Evolutionary conservation across 2,329 filamentous ascomycete genomes (phyloP).

Genomic region (Fusarium sp.): DNA sequence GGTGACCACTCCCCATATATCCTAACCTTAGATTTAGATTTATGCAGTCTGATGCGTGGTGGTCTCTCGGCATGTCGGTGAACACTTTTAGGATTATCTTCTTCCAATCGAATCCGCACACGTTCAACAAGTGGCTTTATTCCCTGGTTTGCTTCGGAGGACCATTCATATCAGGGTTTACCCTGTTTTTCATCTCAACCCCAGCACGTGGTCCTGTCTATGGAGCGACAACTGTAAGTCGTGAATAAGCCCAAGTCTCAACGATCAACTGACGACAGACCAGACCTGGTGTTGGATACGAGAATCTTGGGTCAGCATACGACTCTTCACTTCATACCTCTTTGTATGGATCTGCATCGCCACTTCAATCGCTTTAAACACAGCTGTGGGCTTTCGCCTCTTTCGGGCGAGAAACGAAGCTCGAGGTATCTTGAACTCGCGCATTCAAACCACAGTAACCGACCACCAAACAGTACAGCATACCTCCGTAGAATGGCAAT

Average conservation of each 20-base stretch:
- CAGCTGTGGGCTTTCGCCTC: not conserved
- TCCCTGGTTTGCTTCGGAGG: not conserved
- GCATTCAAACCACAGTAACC: not conserved
- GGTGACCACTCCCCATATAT: rapidly evolving
- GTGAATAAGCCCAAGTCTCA: rapidly evolving
- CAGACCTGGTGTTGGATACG: not conserved
- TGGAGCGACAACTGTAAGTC: not conserved
- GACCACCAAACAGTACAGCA: not conserved
- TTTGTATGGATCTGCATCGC: not conserved
- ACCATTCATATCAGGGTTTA: not conserved
- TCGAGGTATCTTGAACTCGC: not conserved
- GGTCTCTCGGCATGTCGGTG: not conserved
- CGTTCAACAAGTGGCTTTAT: not conserved
- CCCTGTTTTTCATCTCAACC: not conserved
- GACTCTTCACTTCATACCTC: not conserved
- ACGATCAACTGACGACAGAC: not conserved
- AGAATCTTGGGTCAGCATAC: not conserved
- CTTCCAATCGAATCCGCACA: not conserved
- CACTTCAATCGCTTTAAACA: not conserved
- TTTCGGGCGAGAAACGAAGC: not conserved
- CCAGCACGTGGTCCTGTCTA: not conserved
- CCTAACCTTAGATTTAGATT: not conserved
- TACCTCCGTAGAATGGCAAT: rapidly evolving
- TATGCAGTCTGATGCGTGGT: not conserved
- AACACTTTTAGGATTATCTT: not conserved